phyloP scores from a whole-genome alignment of 768 basidiomycete species.

The Crepidotus variabilis region DNA sequence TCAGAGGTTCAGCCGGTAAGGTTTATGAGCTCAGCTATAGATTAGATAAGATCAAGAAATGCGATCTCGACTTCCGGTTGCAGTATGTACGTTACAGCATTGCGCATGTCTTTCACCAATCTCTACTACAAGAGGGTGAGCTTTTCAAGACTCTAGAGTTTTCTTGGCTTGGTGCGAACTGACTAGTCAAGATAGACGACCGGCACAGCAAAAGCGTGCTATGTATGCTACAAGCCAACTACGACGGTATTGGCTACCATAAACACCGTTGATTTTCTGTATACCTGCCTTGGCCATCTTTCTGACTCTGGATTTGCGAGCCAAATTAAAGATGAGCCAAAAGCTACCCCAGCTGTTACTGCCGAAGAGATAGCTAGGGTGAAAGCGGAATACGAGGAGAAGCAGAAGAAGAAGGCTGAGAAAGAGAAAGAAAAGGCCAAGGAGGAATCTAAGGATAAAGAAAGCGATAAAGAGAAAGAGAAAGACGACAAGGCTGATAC shows the following conservation, averaged over 20 bases:
- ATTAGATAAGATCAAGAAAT: slow-evolving; percentile 7
- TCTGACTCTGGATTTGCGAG: slow-evolving; percentile 74
- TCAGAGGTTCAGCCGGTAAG: slow-evolving; percentile 7
- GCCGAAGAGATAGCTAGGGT: slow-evolving; percentile 75
- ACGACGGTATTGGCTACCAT: slow-evolving; percentile 82
- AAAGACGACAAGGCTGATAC: slow-evolving; percentile 28
- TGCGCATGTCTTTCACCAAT: slow-evolving; percentile 70
- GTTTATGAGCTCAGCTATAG: neutral
- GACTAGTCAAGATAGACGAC: slow-evolving; percentile 49
- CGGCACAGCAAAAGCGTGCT: slow-evolving; percentile 76
- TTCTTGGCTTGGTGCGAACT: neutral
- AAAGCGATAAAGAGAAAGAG: slow-evolving; percentile 35
- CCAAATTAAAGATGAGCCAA: slow-evolving; percentile 35
- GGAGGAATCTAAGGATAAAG: slow-evolving; percentile 36
- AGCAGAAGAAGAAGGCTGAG: slow-evolving; percentile 58
- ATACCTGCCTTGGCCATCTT: slow-evolving; percentile 80
- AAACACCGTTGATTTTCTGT: slow-evolving; percentile 82
- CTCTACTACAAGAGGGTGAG: slow-evolving; percentile 87
- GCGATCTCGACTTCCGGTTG: neutral
- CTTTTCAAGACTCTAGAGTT: slow-evolving; percentile 11
- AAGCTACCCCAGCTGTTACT: slow-evolving; percentile 34
- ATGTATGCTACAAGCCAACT: slow-evolving; percentile 76
- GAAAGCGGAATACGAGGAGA: slow-evolving; percentile 78
- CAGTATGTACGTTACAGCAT: neutral
- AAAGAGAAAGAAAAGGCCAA: slow-evolving; percentile 41